Percentiles rank a stretch among this genome's conserved stretches.
phyloP scores from a whole-genome alignment of 495 filamentous ascomycete genomes.

The Aspergillus egyptiacus region DNA sequence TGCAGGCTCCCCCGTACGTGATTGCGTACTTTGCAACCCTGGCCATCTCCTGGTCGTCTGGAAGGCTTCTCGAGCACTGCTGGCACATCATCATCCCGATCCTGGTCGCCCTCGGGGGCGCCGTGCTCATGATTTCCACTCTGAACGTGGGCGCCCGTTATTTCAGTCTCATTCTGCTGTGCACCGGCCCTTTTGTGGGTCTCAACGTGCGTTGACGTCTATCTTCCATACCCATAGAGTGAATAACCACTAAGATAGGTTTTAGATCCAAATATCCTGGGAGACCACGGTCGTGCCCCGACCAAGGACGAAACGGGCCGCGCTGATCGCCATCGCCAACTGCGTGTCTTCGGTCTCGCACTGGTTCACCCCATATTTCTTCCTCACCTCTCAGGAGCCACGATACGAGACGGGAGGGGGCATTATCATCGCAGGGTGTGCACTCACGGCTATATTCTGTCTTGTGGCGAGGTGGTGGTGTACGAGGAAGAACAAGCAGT shows the following conservation, averaged over 20 bases:
- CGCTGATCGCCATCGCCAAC: slow-evolving; percentile 12
- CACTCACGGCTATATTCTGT: slow-evolving; percentile 3
- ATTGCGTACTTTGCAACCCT: slow-evolving; percentile 11
- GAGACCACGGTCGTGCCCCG: slow-evolving; percentile 12
- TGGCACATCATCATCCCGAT: slow-evolving; percentile 12
- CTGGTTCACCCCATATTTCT: slow-evolving; percentile 15
- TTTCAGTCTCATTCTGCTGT: slow-evolving; percentile 10
- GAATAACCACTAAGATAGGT: background rate
- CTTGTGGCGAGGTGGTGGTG: slow-evolving; percentile 7
- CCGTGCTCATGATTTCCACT: slow-evolving; percentile 9
- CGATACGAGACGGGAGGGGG: slow-evolving; percentile 11
- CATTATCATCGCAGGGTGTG: slow-evolving; percentile 11
- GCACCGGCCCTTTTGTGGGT: slow-evolving; percentile 11
- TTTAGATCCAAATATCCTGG: slow-evolving; percentile 15
- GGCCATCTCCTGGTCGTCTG: slow-evolving; percentile 10
- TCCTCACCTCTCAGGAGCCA: slow-evolving; percentile 10
- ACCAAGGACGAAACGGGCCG: slow-evolving; percentile 10
- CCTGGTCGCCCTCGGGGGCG: slow-evolving; percentile 5
- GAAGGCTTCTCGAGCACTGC: slow-evolving; percentile 3
- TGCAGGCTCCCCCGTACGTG: slow-evolving; percentile 11
- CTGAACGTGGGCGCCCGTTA: slow-evolving; percentile 9
- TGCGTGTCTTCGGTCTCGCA: slow-evolving; percentile 12
- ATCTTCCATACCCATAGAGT: background rate
- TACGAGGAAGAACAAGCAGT: slow-evolving; percentile 7
- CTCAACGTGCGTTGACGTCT: slow-evolving; percentile 8